These are phyloP conservation scores for Fragaria nilgerrensis DNA, from an alignment of 306 rosid species.

Conservation along the genomic window DNA sequence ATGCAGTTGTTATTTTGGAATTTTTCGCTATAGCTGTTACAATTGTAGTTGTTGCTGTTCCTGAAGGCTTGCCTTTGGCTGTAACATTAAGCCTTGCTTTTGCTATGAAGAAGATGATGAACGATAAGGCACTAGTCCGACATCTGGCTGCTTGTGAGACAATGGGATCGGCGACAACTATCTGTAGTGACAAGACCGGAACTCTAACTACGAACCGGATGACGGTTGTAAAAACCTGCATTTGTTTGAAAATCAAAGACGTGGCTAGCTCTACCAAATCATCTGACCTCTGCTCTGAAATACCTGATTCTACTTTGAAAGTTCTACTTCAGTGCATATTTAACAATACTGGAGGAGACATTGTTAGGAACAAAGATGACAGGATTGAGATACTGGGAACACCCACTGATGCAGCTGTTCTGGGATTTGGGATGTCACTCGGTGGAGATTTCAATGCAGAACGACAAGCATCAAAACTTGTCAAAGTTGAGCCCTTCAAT, in stretches of 20 bases:
- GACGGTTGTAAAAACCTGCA: constrained; percentile 90
- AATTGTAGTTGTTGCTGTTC: constrained; percentile 97
- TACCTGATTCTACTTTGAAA: constrained; percentile 59
- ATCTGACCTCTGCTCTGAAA: constrained; percentile 50
- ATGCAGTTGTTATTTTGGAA: constrained; percentile 80
- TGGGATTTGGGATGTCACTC: constrained; percentile 76
- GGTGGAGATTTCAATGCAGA: constrained; percentile 75
- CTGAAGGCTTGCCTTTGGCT: constrained; percentile 97
- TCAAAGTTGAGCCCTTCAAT: constrained; percentile 93
- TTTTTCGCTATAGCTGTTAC: constrained; percentile 94
- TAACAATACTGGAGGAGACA: constrained; percentile 93
- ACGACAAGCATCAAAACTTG: constrained; percentile 51
- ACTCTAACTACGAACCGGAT: constrained; percentile 93
- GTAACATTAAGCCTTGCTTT: constrained; percentile 98
- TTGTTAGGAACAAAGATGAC: constrained; percentile 65
- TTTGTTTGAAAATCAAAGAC: constrained; percentile 67
- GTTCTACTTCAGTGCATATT: constrained; percentile 83
- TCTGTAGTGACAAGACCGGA: constrained; percentile 98
- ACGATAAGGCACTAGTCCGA: constrained; percentile 95
- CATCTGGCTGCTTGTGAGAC: constrained; percentile 99
- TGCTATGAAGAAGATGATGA: constrained; percentile 99
- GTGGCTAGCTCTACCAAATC: constrained; percentile 44
- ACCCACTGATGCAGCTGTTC: constrained; percentile 86
- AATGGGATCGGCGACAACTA: constrained; percentile 94
- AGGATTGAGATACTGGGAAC: constrained; percentile 79